phyloP scores from a whole-genome alignment of 108 stramenopile species.

The Skeletonema tropicum region DNA sequence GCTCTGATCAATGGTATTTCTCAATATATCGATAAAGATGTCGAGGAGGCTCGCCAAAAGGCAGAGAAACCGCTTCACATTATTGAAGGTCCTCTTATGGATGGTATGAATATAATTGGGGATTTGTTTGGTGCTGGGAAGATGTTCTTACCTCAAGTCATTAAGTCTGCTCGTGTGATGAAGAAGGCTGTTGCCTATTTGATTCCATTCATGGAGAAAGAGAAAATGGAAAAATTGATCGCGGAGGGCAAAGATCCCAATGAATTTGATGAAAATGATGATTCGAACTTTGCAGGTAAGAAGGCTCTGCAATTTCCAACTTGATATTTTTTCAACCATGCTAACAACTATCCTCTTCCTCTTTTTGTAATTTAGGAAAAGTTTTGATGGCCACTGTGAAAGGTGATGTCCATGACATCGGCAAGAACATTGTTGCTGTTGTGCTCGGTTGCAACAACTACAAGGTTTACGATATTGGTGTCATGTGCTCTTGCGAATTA shows the following conservation, averaged over 20 bases:
- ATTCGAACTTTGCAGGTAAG: constrained; percentile 84
- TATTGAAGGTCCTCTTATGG: constrained; percentile 99
- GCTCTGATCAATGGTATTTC: constrained; percentile 98
- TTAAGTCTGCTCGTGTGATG: constrained; percentile 99
- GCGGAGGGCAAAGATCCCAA: constrained; percentile 88
- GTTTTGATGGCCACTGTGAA: constrained; percentile 99
- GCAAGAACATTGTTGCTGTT: constrained; percentile 99
- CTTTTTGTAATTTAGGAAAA: constrained; percentile 60
- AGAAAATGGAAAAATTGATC: constrained; percentile 91
- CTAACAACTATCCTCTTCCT: not conserved
- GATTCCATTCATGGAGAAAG: constrained; percentile 99
- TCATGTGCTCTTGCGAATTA: constrained; percentile 96
- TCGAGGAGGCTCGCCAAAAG: constrained; percentile 85
- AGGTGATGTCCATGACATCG: constrained; percentile 99
- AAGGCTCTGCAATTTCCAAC: not conserved
- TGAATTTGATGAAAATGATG: constrained; percentile 81
- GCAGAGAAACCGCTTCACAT: constrained; percentile 90
- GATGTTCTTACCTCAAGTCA: constrained; percentile 99
- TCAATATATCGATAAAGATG: constrained; percentile 89
- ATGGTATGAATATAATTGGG: constrained; percentile 99
- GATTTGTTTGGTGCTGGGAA: constrained; percentile 99
- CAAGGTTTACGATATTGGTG: constrained; percentile 99
- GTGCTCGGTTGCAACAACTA: constrained; percentile 99
- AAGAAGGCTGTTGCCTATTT: constrained; percentile 99
- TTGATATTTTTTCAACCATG: constrained; percentile 7